Evolutionary conservation across 1,284 basidiomycete genomes (phyloP), one percentile per base, ranked within the genome.

Genomic region (Cystobasidium sp.): DNA sequence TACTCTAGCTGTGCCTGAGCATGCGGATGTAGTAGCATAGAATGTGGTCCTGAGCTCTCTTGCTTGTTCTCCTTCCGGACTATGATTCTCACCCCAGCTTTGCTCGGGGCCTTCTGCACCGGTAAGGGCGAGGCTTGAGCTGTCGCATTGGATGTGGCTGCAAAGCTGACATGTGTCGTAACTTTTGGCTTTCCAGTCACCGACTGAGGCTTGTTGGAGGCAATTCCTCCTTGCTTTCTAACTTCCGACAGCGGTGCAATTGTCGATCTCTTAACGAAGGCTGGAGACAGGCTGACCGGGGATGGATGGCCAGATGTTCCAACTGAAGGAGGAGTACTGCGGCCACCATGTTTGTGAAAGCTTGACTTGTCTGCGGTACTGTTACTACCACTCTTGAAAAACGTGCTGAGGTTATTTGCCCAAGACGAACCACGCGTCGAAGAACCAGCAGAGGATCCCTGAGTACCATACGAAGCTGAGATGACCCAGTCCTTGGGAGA

Each of bases 1-100:
- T 69, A 75, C 41, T 75, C 74, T 12, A 75, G 67, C 59, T 75
- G 74, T 3, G 66, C 67, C 44, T 75, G 66, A 44, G 65, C 55
- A 18, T 53, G 66, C n/a, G 66, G 56, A 61, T 75, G 44, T 18
- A 75, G 55, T 9, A 68, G 65, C 16, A 69, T 24, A 22, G 65
- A 64, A 37, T 24, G 20, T 10, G 55, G 46, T 41, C 39, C 18
- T 1, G 37, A 37, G 22, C 20, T 22, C 16, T 68, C 58, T n/a
- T 37, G 49, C 22, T 44, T 47, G 22, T 59, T 49, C 43, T 31
- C 41, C 20, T 67, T 47, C 41, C 66, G 56, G 46, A 61, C 47
- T 24, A 47, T 22, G 66, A 68, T 39, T 37, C 52, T 67, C 37
- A 62, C 7, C 12, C 24, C 46, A 16, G 44, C 16, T 16, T 18